Percentiles rank a stretch among this genome's conserved stretches.
Conservation (phyloP, 2,329 filamentous ascomycete genomes). For the Xenoacremonium recifei region DNA sequence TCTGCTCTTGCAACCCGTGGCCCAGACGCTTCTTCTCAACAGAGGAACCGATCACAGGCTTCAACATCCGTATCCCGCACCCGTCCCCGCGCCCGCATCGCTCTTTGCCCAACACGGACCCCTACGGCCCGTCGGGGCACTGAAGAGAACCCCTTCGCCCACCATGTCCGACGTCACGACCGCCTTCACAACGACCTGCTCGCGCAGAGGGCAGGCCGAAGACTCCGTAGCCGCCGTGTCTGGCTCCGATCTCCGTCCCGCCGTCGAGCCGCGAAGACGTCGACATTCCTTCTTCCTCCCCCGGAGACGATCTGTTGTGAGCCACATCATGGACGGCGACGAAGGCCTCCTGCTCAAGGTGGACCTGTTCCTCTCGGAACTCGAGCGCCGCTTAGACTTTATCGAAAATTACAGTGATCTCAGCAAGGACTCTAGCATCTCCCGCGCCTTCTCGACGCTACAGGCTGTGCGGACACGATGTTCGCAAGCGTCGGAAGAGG, state of each 20-base stretch:
- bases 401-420: conserved; percentile 85
- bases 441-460: conserved; percentile 80
- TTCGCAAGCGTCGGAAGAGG: conserved; percentile 83
- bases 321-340: conserved; percentile 61
- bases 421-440: conserved; percentile 79
- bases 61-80: no score
- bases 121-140: conserved; percentile 13
- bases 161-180: conserved; percentile 39
- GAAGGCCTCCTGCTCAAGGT: conserved; percentile 64
- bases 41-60: no score
- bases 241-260: conserved; percentile 36
- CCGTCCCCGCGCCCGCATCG: no score
- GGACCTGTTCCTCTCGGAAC: conserved; percentile 78
- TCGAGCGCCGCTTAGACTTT: conserved; percentile 83
- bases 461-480: conserved; percentile 86
- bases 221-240: conserved; percentile 39
- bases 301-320: conserved; percentile 57
- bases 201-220: conserved; percentile 32
- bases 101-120: conserved; percentile 13
- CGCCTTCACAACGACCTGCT: conserved; percentile 37
- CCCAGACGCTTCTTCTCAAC: no score
- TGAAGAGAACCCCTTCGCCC: conserved; percentile 14
- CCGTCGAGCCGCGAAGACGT: conserved; percentile 36
- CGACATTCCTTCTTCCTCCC: conserved; percentile 59
- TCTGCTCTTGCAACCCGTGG: conserved; percentile 19